Percentiles rank a stretch among this genome's conserved stretches.
phyloP scores from a whole-genome alignment of 2,329 filamentous ascomycete species.

The Paraphoma sp. region DNA sequence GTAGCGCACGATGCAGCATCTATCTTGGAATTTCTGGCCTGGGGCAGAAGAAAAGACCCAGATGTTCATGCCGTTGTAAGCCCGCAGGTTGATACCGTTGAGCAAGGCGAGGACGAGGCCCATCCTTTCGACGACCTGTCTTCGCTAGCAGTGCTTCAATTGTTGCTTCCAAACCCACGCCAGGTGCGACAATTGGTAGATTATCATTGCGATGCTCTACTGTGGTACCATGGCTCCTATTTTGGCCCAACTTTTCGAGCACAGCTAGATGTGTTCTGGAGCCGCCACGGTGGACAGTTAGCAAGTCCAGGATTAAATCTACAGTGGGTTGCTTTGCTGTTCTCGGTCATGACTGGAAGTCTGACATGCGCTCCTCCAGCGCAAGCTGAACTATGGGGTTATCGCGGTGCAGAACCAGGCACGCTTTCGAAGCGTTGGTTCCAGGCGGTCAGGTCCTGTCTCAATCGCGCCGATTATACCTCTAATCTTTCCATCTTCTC shows the following conservation, averaged over 20 bases:
- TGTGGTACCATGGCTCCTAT: constrained; percentile 48
- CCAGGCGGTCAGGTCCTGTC: constrained; percentile 50
- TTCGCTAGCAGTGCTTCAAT: constrained; percentile 25
- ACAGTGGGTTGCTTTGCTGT: background rate
- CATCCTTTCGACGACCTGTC: background rate
- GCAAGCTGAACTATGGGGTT: constrained; percentile 49
- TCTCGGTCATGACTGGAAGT: background rate
- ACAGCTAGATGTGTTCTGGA: constrained; percentile 47
- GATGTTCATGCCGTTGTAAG: constrained; percentile 14
- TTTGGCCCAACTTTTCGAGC: constrained; percentile 42
- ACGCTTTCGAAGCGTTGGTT: constrained; percentile 53
- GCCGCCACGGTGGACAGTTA: constrained; percentile 40
- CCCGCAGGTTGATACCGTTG: constrained; percentile 3
- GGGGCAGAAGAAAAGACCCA: constrained; percentile 54
- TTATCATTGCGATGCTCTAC: constrained; percentile 42
- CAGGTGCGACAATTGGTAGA: constrained; percentile 31
- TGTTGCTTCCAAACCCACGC: constrained; percentile 31
- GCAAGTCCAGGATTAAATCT: constrained; percentile 22
- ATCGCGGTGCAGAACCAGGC: constrained; percentile 45
- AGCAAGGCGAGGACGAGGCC: background rate
- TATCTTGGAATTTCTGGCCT: constrained; percentile 56
- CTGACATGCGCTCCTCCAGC: background rate
- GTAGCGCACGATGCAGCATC: constrained; percentile 52
- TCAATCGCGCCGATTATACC: constrained; percentile 53
- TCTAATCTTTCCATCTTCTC: constrained; percentile 41